Evolutionary conservation across 1,139 yeast species (phyloP).

Genomic region (Hansenula lynferdii): DNA sequence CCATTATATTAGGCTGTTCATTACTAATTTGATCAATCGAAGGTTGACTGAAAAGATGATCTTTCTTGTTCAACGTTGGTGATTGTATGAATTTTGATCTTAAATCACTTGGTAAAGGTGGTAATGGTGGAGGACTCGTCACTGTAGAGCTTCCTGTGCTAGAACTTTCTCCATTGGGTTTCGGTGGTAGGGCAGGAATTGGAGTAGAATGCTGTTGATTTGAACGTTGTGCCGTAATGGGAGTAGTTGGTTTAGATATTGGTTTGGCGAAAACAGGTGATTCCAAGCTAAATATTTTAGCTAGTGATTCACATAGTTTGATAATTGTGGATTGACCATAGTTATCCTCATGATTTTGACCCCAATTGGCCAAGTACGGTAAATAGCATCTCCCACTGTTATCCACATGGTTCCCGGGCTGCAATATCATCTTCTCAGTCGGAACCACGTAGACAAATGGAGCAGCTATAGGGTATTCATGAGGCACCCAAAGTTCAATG

Average conservation of each 20-base stretch:
- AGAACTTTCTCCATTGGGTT: not conserved
- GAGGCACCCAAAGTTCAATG: constrained; percentile 73
- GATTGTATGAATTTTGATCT: constrained; percentile 12
- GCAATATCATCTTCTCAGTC: constrained; percentile 40
- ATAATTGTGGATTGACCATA: constrained; percentile 8
- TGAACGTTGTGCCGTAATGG: not conserved
- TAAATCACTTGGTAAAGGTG: constrained; percentile 23
- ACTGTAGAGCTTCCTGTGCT: constrained; percentile 1
- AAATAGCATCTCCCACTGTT: constrained; percentile 71
- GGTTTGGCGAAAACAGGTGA: constrained; percentile 48
- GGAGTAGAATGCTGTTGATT: constrained; percentile 9
- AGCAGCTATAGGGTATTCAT: constrained; percentile 53
- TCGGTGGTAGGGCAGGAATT: constrained; percentile 15
- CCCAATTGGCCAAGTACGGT: constrained; percentile 65
- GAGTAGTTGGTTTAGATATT: not conserved
- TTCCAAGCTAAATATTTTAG: constrained; percentile 37
- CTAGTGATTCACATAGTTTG: constrained; percentile 32
- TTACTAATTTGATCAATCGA: constrained; percentile 6
- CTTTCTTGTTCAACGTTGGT: constrained; percentile 12
- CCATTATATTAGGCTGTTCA: constrained; percentile 23
- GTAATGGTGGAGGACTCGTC: constrained; percentile 23
- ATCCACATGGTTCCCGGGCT: constrained; percentile 67
- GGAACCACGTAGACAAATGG: constrained; percentile 64
- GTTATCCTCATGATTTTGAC: constrained; percentile 14
- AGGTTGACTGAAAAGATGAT: constrained; percentile 7